phyloP scores from a whole-genome alignment of 139 green algal species.

The Volvox reticuliferus region DNA sequence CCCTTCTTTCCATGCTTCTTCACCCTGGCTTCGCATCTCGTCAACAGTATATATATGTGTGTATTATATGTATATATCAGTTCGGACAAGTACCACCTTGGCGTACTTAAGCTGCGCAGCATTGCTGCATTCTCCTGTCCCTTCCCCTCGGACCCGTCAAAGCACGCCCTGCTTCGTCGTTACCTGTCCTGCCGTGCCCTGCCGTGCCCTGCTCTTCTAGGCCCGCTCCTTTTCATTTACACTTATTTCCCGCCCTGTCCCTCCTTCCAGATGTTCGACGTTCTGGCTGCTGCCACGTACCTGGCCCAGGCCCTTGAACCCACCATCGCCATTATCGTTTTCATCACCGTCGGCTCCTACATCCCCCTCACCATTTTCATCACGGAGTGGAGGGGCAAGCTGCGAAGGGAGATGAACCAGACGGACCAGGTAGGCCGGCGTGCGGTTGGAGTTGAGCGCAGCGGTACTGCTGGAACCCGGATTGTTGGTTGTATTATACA shows the following conservation, averaged over 20 bases:
- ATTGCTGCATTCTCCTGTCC: too few species aligned
- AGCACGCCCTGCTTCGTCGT: not conserved
- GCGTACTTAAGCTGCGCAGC: too few species aligned
- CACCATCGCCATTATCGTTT: constrained; percentile 86
- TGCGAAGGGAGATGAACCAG: constrained; percentile 69
- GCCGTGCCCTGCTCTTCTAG: not conserved
- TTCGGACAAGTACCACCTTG: too few species aligned
- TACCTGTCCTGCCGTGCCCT: not conserved
- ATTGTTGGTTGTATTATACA: too few species aligned
- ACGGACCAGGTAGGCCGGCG: constrained; percentile 49
- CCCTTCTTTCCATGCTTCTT: too few species aligned
- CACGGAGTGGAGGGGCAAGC: constrained; percentile 85
- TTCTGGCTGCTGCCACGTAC: constrained; percentile 81
- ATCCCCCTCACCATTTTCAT: constrained; percentile 91
- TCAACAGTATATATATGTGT: too few species aligned
- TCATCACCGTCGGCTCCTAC: constrained; percentile 86
- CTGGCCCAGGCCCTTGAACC: constrained; percentile 79
- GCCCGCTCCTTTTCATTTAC: not conserved
- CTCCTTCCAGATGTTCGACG: constrained; percentile 76
- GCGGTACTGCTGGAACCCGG: too few species aligned
- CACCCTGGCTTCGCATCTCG: too few species aligned
- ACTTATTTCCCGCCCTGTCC: not conserved
- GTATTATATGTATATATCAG: too few species aligned
- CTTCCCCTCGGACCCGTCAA: too few species aligned
- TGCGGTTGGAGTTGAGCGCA: too few species aligned